Conservation (phyloP, 2,329 filamentous ascomycete genomes). For the Botryotinia narcissicola region DNA sequence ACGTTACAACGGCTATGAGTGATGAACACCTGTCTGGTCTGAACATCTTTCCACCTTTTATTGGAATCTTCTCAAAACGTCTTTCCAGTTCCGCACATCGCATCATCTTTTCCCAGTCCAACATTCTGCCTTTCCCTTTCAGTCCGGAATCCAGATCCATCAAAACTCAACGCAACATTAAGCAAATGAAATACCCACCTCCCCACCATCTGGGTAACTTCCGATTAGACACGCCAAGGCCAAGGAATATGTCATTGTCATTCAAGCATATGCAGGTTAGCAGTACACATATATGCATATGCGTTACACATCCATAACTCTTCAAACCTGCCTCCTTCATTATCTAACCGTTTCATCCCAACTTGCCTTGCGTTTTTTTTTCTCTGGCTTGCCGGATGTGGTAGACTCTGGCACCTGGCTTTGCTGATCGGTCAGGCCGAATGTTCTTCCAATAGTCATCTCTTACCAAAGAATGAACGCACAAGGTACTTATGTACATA, state of each 20-base stretch:
- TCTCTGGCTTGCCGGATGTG: background rate
- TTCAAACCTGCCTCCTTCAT: constrained; percentile 1
- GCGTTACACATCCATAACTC: background rate
- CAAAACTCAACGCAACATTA: background rate
- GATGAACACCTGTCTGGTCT: background rate
- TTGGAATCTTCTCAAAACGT: background rate
- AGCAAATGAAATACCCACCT: background rate
- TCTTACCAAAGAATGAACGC: constrained; percentile 15
- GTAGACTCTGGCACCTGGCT: background rate
- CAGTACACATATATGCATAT: constrained; percentile 1
- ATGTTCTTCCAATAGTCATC: background rate
- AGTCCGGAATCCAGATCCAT: background rate
- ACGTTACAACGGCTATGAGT: background rate
- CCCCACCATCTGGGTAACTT: background rate
- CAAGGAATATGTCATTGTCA: constrained; percentile 10
- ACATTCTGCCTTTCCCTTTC: no score
- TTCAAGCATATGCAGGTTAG: constrained; percentile 11
- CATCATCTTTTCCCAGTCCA: background rate
- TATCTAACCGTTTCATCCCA: constrained; percentile 1
- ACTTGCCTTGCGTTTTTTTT: background rate
- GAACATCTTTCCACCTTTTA: background rate
- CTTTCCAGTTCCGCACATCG: background rate
- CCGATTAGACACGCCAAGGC: constrained; percentile 1
- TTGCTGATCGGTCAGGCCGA: constrained; percentile 1
- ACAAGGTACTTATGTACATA: background rate